Evolutionary conservation across 305 asterid species (phyloP), one percentile per base, ranked within the genome.

Genomic region (Stenogyne calaminthoides): DNA sequence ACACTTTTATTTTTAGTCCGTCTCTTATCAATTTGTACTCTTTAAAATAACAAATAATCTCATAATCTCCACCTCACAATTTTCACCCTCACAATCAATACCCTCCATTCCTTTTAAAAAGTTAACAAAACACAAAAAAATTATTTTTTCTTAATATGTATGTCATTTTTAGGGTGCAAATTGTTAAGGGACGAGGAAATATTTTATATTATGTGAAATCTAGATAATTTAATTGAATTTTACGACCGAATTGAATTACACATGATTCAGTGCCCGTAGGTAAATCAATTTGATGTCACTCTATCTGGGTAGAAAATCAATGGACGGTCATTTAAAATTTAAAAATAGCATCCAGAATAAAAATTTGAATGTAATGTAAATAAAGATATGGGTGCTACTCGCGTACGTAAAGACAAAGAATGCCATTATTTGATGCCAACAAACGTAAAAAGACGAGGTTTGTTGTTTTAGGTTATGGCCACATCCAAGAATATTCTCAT

Each of bases 371-470:
- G 56, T 71, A 67, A 42, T 1, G 14, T 63, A 37, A 49, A 27
- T 62, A 46, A 9, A 59, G 42, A 42, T 46, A 42, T 58, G 70
- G 51, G 6, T 46, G 64, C 70, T 68, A 67, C 73, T 15, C 36
- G 42, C 20, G 51, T 25, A 34, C 22, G 52, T 60, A 12, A 57
- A 25, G 71, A 67, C 74, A 77, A 46, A 62, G 10, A 15, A 19
- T 16, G 69, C 59, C 71, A 79, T 67, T 56, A 61, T 55, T 74
- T 72, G 81, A 77, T 67, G 76, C 80, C 81, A 65, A 80, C 64
- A 74, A 77, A 27, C 6, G 58, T n/a, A 64, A 47, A 80, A 81
- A 75, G 79, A 80, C 79, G 64, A 71, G 76, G 16, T 51, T 78
- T 66, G 82, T 49, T 73, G 64, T 73, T 49, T 61, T 61, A 32